phyloP scores from a whole-genome alignment of 108 stramenopile genomes.

The Heterococcus sp. region DNA sequence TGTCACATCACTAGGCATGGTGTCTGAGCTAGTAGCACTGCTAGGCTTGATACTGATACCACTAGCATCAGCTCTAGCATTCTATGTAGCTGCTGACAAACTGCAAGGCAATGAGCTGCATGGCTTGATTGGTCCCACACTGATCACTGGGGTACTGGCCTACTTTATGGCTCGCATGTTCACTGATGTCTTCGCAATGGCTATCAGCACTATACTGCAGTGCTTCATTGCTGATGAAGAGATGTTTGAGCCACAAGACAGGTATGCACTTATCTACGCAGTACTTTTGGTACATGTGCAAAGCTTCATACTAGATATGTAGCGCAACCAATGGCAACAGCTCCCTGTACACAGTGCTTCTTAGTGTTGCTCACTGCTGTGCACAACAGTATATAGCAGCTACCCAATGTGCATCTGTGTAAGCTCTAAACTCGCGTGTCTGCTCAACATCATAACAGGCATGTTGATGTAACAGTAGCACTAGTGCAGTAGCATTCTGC shows the following conservation, averaged over 20 bases:
- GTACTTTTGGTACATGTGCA: too few relatives aligned
- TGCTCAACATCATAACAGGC: too few relatives aligned
- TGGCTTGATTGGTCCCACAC: constrained; percentile 9
- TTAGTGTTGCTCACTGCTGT: not conserved
- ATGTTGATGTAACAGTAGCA: too few relatives aligned
- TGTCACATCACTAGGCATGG: not conserved
- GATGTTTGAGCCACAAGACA: constrained; percentile 47
- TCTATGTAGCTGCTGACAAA: constrained; percentile 13
- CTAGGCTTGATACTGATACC: constrained; percentile 8
- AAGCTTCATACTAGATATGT: too few relatives aligned
- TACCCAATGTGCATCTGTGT: too few relatives aligned
- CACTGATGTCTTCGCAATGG: constrained; percentile 55
- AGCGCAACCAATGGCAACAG: too few relatives aligned
- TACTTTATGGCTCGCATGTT: constrained; percentile 44
- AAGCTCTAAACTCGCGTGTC: too few relatives aligned
- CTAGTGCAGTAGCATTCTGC: too few relatives aligned
- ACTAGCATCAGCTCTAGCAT: constrained; percentile 11
- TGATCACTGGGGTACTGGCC: constrained; percentile 23
- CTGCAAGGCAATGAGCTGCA: constrained; percentile 16
- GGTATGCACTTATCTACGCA: not conserved
- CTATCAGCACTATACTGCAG: constrained; percentile 55
- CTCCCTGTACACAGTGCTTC: not conserved
- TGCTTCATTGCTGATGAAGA: constrained; percentile 63
- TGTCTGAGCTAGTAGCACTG: not conserved
- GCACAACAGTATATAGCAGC: too few relatives aligned